Conservation (phyloP, 1,139 yeast genomes). For the Candida dubliniensis region DNA sequence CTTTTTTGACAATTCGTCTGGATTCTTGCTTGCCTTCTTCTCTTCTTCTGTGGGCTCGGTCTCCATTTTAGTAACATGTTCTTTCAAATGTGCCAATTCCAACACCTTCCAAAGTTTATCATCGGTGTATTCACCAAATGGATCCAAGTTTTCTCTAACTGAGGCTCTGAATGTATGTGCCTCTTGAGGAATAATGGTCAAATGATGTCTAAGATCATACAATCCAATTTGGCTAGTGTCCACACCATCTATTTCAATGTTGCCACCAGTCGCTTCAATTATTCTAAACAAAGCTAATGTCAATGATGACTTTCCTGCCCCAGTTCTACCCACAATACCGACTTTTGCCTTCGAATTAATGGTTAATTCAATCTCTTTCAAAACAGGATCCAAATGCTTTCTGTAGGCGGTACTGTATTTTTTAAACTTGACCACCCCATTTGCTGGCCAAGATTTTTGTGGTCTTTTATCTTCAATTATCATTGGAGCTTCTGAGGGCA, state of each 20-base stretch:
- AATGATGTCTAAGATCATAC: slow-evolving; percentile 51
- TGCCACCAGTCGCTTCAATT: slow-evolving; percentile 31
- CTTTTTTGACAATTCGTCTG: slow-evolving; percentile 26
- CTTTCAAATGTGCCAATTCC: slow-evolving; percentile 53
- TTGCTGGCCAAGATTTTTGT: slow-evolving; percentile 26
- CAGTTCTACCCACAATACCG: slow-evolving; percentile 40
- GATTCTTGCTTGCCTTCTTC: slow-evolving; percentile 20
- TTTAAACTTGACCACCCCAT: slow-evolving; percentile 29
- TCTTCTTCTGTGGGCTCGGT: slow-evolving; percentile 25
- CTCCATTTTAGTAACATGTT: slow-evolving; percentile 37
- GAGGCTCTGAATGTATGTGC: slow-evolving; percentile 70
- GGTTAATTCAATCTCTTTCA: slow-evolving; percentile 25
- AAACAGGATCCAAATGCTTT: slow-evolving; percentile 33
- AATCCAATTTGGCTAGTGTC: slow-evolving; percentile 50
- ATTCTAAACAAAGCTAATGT: slow-evolving; percentile 36
- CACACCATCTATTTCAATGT: slow-evolving; percentile 47
- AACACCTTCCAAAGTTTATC: slow-evolving; percentile 56
- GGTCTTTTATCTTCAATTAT: slow-evolving; percentile 26
- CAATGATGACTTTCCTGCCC: slow-evolving; percentile 38
- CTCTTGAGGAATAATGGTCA: slow-evolving; percentile 71
- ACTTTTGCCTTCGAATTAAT: slow-evolving; percentile 32
- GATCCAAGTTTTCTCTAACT: slow-evolving; percentile 61
- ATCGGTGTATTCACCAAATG: slow-evolving; percentile 50
- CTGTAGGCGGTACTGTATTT: slow-evolving; percentile 33
- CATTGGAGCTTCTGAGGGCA: slow-evolving; percentile 29